These are phyloP conservation scores for Penicillium polonicum DNA, from an alignment of 2,329 filamentous ascomycete genomes.

Conservation along the genomic window DNA sequence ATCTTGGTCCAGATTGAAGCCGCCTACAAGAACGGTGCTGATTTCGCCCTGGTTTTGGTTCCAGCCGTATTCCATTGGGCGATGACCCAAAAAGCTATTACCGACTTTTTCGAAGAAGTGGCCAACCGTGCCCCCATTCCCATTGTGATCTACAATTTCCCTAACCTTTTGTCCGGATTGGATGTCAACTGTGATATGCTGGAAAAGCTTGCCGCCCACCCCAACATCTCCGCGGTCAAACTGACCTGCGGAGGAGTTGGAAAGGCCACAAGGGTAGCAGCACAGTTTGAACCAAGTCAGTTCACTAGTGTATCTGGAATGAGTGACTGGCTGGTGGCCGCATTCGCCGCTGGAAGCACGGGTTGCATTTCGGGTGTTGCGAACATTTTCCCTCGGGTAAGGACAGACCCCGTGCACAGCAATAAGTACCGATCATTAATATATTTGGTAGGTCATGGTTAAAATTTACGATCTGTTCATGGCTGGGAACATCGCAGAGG, in stretches of 20 bases:
- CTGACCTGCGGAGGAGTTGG: slow-evolving; percentile 42
- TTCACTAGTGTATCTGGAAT: slow-evolving; percentile 46
- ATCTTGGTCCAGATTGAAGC: slow-evolving; percentile 61
- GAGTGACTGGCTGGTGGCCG: slow-evolving; percentile 53
- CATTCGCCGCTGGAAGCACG: slow-evolving; percentile 57
- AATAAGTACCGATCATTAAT: background rate
- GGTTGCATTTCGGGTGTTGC: slow-evolving; percentile 64
- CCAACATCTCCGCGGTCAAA: slow-evolving; percentile 40
- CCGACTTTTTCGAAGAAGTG: slow-evolving; percentile 63
- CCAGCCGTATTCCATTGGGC: slow-evolving; percentile 71
- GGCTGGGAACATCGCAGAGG: slow-evolving; percentile 50
- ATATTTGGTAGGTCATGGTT: slow-evolving; percentile 39
- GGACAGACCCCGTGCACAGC: slow-evolving; percentile 15
- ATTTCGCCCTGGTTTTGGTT: slow-evolving; percentile 71
- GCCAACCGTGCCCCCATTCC: slow-evolving; percentile 54
- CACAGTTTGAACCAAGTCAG: slow-evolving; percentile 33
- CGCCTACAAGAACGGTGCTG: slow-evolving; percentile 65
- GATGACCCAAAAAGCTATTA: slow-evolving; percentile 58
- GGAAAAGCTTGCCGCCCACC: slow-evolving; percentile 30
- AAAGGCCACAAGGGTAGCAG: slow-evolving; percentile 44
- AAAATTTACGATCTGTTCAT: slow-evolving; percentile 51
- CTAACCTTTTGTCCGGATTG: slow-evolving; percentile 44
- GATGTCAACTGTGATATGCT: slow-evolving; percentile 46
- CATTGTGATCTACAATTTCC: slow-evolving; percentile 51
- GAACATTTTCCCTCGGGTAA: slow-evolving; percentile 58